phyloP scores from a whole-genome alignment of 768 basidiomycete genomes.

The Zangia roseola region DNA sequence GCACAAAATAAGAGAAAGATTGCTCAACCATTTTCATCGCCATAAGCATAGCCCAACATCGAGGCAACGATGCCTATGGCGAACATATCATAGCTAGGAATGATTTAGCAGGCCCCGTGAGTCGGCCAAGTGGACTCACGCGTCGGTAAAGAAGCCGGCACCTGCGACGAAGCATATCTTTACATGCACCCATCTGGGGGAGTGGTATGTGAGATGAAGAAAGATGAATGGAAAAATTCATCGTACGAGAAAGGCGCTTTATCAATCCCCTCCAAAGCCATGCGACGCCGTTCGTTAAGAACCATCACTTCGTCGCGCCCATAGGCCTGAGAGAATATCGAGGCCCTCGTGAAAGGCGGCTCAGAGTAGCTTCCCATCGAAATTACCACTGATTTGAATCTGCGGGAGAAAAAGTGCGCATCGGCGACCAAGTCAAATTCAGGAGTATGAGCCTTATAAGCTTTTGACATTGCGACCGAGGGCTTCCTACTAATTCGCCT shows the following conservation, averaged over 20 bases:
- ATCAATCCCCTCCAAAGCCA: slow-evolving; percentile 81
- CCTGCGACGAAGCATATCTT: slow-evolving; percentile 70
- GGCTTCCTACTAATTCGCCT: not conserved
- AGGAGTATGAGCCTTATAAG: slow-evolving; percentile 15
- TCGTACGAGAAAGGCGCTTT: slow-evolving; percentile 79
- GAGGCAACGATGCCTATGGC: slow-evolving; percentile 81
- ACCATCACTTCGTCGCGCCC: slow-evolving; percentile 9
- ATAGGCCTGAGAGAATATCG: not conserved
- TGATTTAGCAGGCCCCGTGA: not conserved
- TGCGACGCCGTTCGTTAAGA: slow-evolving; percentile 69
- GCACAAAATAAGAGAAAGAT: not conserved
- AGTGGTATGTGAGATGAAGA: not conserved
- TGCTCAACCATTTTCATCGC: slow-evolving; percentile 25
- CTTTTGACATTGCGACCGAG: slow-evolving; percentile 2
- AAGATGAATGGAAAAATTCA: slow-evolving; percentile 3
- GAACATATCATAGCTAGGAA: slow-evolving; percentile 69
- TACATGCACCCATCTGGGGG: slow-evolving; percentile 72
- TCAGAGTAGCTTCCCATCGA: slow-evolving; percentile 12
- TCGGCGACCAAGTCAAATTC: not conserved
- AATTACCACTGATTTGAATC: slow-evolving; percentile 1
- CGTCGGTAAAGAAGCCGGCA: slow-evolving; percentile 88
- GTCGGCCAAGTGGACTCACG: slow-evolving; percentile 39
- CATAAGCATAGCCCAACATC: slow-evolving; percentile 86
- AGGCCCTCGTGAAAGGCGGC: not conserved
- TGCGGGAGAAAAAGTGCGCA: not conserved